Percentiles rank a stretch among this genome's conserved stretches.
These are phyloP conservation scores for Rhizophora apiculata DNA, from an alignment of 345 rosid genomes.

Conservation along the genomic window DNA sequence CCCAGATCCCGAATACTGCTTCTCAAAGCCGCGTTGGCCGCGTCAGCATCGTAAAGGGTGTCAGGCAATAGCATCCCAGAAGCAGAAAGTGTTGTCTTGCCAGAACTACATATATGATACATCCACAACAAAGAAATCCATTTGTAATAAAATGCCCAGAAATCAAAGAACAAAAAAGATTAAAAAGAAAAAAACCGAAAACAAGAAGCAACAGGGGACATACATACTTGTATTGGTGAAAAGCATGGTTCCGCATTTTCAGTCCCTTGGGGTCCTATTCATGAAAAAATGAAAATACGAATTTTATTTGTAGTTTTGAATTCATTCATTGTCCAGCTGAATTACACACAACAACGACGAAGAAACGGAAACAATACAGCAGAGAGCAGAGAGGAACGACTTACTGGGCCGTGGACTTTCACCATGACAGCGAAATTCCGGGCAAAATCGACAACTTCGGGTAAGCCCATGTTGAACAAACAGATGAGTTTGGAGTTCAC, in stretches of 20 bases:
- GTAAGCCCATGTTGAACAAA: conserved; percentile 42
- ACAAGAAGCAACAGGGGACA: background rate
- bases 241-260: conserved; percentile 92
- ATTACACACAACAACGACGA: background rate
- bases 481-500: too few relatives aligned
- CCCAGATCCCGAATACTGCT: conserved; percentile 29
- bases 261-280: conserved; percentile 81
- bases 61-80: conserved; percentile 75
- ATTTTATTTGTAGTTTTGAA: background rate
- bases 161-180: background rate
- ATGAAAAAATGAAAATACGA: background rate
- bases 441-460: conserved; percentile 47
- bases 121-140: conserved; percentile 3
- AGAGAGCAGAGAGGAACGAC: conserved; percentile 11
- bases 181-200: background rate
- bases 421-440: conserved; percentile 71
- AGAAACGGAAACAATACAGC: background rate
- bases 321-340: background rate
- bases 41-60: conserved; percentile 38
- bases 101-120: conserved; percentile 47
- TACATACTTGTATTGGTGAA: conserved; percentile 76
- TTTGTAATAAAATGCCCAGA: too few relatives aligned
- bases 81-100: conserved; percentile 78
- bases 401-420: conserved; percentile 83
- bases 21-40: conserved; percentile 34